Evolutionary conservation across 805 yeast species (phyloP).

Genomic region (Metschnikowia sp.): DNA sequence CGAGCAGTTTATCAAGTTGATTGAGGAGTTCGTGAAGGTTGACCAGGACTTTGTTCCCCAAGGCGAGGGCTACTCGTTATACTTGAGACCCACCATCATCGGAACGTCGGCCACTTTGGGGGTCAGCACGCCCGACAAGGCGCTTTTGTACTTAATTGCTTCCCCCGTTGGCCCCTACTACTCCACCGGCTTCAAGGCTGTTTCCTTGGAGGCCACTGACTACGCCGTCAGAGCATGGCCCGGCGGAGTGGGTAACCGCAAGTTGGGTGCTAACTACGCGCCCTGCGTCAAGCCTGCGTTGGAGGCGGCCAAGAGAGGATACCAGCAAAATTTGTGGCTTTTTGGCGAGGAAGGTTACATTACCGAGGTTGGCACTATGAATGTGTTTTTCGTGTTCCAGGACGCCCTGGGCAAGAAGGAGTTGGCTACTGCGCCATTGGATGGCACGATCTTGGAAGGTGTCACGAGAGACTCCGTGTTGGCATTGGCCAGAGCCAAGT

Average conservation of each 20-base stretch:
- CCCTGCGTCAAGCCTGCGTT: constrained; percentile 90
- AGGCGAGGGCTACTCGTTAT: constrained; percentile 85
- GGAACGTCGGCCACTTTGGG: constrained; percentile 91
- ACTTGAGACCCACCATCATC: constrained; percentile 91
- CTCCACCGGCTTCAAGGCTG: constrained; percentile 90
- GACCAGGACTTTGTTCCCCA: constrained; percentile 81
- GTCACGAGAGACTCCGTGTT: constrained; percentile 91
- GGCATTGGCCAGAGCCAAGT: constrained; percentile 68
- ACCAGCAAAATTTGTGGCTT: constrained; percentile 94
- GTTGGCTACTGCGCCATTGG: constrained; percentile 92
- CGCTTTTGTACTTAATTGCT: constrained; percentile 80
- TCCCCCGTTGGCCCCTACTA: constrained; percentile 97
- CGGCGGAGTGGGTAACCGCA: constrained; percentile 95
- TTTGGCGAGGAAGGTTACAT: constrained; percentile 84
- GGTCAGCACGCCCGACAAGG: constrained; percentile 76
- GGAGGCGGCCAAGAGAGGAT: constrained; percentile 88
- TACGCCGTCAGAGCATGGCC: constrained; percentile 99
- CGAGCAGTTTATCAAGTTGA: constrained; percentile 69
- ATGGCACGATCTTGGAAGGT: constrained; percentile 96
- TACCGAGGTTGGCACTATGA: constrained; percentile 98
- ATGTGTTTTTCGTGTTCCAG: constrained; percentile 83
- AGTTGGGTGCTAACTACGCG: constrained; percentile 96
- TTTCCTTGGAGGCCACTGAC: constrained; percentile 89
- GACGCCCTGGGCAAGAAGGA: constrained; percentile 84
- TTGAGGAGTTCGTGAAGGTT: constrained; percentile 69